phyloP scores from a whole-genome alignment of 768 basidiomycete species.

The Lactifluus volemus region DNA sequence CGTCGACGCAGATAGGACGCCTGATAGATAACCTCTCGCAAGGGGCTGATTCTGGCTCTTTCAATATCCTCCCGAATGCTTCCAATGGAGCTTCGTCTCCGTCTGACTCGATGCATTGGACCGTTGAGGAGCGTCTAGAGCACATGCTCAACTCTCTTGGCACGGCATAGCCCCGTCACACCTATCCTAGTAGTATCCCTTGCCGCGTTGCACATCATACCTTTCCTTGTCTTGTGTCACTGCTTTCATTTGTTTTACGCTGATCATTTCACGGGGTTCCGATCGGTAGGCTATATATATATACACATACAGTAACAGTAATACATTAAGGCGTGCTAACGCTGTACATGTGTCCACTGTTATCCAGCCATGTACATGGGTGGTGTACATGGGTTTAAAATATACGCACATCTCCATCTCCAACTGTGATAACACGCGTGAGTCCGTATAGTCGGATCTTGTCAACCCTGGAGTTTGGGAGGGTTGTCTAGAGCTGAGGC shows the following conservation, averaged over 20 bases:
- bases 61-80: constrained; percentile 57
- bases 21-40: constrained; percentile 78
- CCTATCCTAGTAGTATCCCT: not conserved
- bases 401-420: not conserved
- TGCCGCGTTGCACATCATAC: not conserved
- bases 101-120: constrained; percentile 54
- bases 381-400: not conserved
- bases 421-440: not conserved
- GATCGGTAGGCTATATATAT: constrained; percentile 3
- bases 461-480: not conserved
- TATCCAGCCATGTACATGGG: not conserved
- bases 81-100: constrained; percentile 26
- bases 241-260: constrained; percentile 1
- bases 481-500: constrained; percentile 28
- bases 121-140: constrained; percentile 69
- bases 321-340: constrained; percentile 7
- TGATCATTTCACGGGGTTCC: not conserved
- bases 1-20: constrained; percentile 70
- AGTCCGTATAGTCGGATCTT: not conserved
- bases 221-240: constrained; percentile 1
- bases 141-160: constrained; percentile 48
- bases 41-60: constrained; percentile 74
- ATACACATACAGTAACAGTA: not conserved
- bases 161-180: constrained; percentile 23
- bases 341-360: constrained; percentile 18